Evolutionary conservation across 2,329 filamentous ascomycete species (phyloP).

Genomic region (Hypomyces rosellus): DNA sequence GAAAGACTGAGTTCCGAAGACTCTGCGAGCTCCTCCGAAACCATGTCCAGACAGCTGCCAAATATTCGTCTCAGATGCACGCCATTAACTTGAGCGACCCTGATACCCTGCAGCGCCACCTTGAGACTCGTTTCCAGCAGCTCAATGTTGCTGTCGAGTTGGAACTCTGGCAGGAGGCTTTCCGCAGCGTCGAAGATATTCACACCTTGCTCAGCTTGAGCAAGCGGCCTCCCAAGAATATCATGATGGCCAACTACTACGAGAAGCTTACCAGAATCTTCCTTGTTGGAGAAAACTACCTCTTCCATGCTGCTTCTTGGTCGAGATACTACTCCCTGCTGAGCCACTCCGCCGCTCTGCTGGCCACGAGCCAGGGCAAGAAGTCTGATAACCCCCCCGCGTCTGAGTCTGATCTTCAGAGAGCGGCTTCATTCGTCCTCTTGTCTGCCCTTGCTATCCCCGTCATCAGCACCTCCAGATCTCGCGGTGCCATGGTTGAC

Average conservation of each 20-base stretch:
- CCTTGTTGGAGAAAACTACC: conserved; percentile 97
- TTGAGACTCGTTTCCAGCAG: conserved; percentile 98
- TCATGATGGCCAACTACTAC: conserved; percentile 99
- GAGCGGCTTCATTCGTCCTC: conserved; percentile 91
- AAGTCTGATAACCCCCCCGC: conserved; percentile 93
- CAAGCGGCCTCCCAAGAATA: conserved; percentile 96
- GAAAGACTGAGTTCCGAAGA: conserved; percentile 98
- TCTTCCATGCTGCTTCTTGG: conserved; percentile 98
- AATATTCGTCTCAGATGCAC: conserved; percentile 98
- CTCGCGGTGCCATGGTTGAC: conserved; percentile 90
- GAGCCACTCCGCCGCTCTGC: conserved; percentile 76
- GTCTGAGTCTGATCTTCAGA: conserved; percentile 83
- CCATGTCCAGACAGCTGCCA: conserved; percentile 97
- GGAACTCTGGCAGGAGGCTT: conserved; percentile 98
- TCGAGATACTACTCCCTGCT: conserved; percentile 96
- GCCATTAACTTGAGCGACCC: conserved; percentile 98
- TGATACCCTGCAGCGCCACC: conserved; percentile 91
- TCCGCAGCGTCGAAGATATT: conserved; percentile 98
- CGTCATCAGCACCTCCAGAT: conserved; percentile 96
- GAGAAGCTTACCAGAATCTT: conserved; percentile 99
- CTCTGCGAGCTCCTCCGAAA: conserved; percentile 97
- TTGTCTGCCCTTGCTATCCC: conserved; percentile 95
- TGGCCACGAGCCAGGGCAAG: conserved; percentile 77
- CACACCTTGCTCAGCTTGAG: conserved; percentile 95
- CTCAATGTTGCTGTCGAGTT: conserved; percentile 96